Evolutionary conservation across 148 eudicot genomes (phyloP).

Genomic region (Limonium bicolor): DNA sequence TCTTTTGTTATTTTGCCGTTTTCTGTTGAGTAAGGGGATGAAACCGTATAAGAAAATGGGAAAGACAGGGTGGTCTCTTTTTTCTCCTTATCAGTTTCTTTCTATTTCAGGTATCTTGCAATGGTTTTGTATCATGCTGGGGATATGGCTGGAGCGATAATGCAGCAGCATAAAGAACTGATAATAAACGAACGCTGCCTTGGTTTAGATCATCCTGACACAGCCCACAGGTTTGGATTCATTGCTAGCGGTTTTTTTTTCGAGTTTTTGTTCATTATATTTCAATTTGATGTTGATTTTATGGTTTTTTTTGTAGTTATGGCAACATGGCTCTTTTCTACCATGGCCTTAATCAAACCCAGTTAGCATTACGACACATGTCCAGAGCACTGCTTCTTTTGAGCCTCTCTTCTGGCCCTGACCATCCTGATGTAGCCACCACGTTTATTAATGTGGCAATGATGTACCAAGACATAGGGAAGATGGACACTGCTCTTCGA

Average conservation of each 20-base stretch:
- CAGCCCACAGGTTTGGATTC: conserved; percentile 72
- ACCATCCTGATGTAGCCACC: conserved; percentile 98
- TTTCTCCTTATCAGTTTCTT: background rate
- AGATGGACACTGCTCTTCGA: conserved; percentile 88
- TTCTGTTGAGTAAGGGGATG: no score
- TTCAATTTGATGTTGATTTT: background rate
- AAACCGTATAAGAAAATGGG: no score
- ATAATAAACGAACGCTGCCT: conserved; percentile 97
- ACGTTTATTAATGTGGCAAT: conserved; percentile 94
- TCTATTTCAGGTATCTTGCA: conserved; percentile 65
- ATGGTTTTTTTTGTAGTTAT: conserved; percentile 33
- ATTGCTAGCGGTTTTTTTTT: background rate
- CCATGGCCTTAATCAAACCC: conserved; percentile 91
- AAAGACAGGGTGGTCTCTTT: no score
- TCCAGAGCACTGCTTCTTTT: conserved; percentile 78
- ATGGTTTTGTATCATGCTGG: conserved; percentile 98
- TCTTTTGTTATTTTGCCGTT: no score
- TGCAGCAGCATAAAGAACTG: conserved; percentile 98
- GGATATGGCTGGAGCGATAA: conserved; percentile 94
- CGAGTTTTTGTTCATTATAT: background rate
- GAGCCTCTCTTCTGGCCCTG: conserved; percentile 88
- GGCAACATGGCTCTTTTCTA: conserved; percentile 99
- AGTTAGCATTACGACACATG: conserved; percentile 91
- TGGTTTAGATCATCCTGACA: conserved; percentile 96
- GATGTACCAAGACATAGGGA: conserved; percentile 97